These are phyloP conservation scores for Talaromyces thailandensis DNA, from an alignment of 495 filamentous ascomycete species.

Conservation along the genomic window DNA sequence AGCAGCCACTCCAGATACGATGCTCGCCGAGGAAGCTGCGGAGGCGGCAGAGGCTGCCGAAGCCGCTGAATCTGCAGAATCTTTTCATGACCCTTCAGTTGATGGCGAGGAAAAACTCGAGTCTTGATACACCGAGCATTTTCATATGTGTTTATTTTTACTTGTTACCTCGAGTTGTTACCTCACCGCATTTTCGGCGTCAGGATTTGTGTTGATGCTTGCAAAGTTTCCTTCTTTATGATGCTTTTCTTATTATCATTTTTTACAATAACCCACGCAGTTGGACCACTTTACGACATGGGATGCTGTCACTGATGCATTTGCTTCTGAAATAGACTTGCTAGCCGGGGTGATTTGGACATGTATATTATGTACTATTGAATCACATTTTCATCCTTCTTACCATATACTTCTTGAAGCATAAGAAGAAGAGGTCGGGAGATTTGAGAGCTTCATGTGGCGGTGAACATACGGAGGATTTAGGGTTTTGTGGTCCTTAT, in stretches of 20 bases:
- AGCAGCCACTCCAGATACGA: constrained; percentile 10
- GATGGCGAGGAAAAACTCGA: constrained; percentile 2
- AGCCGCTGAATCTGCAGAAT: constrained; percentile 2
- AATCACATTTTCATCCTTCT: not conserved
- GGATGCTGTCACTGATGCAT: not conserved
- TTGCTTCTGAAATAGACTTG: not conserved
- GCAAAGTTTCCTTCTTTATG: not conserved
- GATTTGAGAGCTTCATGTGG: not conserved
- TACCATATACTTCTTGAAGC: not conserved
- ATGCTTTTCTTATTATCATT: not conserved
- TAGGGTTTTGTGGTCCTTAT: too few relatives aligned
- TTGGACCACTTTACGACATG: not conserved
- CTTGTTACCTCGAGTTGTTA: not conserved
- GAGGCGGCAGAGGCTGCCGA: constrained; percentile 3
- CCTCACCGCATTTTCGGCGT: constrained; percentile 4
- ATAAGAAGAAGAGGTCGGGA: not conserved
- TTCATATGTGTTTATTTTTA: not conserved
- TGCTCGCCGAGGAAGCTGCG: constrained; percentile 10
- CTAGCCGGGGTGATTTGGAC: not conserved
- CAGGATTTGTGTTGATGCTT: not conserved
- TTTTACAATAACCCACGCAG: not conserved
- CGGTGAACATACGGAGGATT: not conserved
- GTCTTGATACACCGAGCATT: not conserved
- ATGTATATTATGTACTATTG: constrained; percentile 2
- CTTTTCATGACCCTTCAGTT: not conserved